These are phyloP conservation scores for Kondoa malvinella DNA, from an alignment of 768 basidiomycete species.

Conservation along the genomic window DNA sequence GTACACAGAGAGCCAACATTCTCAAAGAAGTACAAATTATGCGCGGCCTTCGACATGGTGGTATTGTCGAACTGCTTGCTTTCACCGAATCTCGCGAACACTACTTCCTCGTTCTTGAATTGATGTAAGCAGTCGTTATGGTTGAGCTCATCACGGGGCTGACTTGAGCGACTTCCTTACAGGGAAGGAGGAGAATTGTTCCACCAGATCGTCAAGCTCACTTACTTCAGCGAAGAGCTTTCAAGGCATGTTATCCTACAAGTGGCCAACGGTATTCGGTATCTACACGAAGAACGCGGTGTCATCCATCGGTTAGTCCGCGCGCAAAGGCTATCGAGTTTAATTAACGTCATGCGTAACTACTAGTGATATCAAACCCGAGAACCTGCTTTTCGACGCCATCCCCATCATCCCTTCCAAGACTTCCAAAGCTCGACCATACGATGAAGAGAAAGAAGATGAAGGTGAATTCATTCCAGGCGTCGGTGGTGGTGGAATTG, in stretches of 20 bases:
- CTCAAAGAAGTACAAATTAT: constrained; percentile 99
- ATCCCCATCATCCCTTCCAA: constrained; percentile 83
- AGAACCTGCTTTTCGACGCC: constrained; percentile 82
- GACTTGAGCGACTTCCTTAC: constrained; percentile 37
- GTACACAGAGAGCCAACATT: constrained; percentile 75
- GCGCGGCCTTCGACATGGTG: constrained; percentile 82
- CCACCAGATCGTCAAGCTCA: constrained; percentile 96
- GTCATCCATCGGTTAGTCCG: constrained; percentile 70
- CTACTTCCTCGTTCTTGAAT: constrained; percentile 84
- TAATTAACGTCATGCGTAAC: no score
- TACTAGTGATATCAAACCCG: constrained; percentile 80
- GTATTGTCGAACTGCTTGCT: constrained; percentile 73
- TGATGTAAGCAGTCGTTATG: constrained; percentile 37
- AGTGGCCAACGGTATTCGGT: constrained; percentile 59
- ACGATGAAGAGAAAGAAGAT: constrained; percentile 96
- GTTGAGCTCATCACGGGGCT: background rate
- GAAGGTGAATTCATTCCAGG: constrained; percentile 90
- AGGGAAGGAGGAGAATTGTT: constrained; percentile 98
- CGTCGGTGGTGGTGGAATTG: constrained; percentile 90
- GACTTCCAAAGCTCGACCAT: constrained; percentile 55
- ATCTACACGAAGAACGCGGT: constrained; percentile 92
- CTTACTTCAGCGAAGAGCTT: constrained; percentile 96
- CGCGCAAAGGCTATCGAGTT: no score
- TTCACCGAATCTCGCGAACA: constrained; percentile 85
- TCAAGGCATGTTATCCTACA: constrained; percentile 92